phyloP scores from a whole-genome alignment of 2,329 filamentous ascomycete species.

The Aspergillus caelatus region DNA sequence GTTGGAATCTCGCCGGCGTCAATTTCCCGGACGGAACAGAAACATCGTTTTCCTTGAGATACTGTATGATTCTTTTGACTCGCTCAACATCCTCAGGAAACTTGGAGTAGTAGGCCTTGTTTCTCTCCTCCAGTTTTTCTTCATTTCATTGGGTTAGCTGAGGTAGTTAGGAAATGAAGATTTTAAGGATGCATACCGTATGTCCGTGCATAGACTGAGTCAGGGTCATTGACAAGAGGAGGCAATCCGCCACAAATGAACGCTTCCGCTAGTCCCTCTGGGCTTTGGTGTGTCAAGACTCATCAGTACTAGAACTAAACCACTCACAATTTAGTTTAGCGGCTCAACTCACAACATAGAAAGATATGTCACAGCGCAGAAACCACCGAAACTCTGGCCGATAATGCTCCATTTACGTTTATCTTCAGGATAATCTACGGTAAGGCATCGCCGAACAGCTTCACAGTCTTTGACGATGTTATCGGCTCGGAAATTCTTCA shows the following conservation, averaged over 20 bases:
- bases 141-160: slow-evolving; percentile 25
- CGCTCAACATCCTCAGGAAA: slow-evolving; percentile 76
- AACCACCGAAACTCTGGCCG: slow-evolving; percentile 91
- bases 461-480: slow-evolving; percentile 89
- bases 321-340: no score
- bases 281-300: slow-evolving; percentile 41
- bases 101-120: slow-evolving; percentile 78
- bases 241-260: slow-evolving; percentile 85
- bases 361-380: slow-evolving; percentile 81
- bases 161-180: neutral
- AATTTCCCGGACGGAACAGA: slow-evolving; percentile 70
- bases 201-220: slow-evolving; percentile 73
- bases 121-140: slow-evolving; percentile 70
- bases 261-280: slow-evolving; percentile 75
- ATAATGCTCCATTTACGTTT: slow-evolving; percentile 82
- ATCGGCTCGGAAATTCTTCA: slow-evolving; percentile 85
- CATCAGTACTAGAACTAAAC: neutral
- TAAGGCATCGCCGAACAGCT: slow-evolving; percentile 76
- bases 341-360: slow-evolving; percentile 62
- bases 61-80: slow-evolving; percentile 67
- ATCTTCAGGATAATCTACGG: slow-evolving; percentile 66
- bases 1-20: slow-evolving; percentile 73
- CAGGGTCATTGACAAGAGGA: slow-evolving; percentile 70
- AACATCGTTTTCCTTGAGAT: slow-evolving; percentile 66
- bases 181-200: slow-evolving; percentile 50